Conservation (phyloP, 140 eudicot species). For the Ambrosia hybrid region DNA sequence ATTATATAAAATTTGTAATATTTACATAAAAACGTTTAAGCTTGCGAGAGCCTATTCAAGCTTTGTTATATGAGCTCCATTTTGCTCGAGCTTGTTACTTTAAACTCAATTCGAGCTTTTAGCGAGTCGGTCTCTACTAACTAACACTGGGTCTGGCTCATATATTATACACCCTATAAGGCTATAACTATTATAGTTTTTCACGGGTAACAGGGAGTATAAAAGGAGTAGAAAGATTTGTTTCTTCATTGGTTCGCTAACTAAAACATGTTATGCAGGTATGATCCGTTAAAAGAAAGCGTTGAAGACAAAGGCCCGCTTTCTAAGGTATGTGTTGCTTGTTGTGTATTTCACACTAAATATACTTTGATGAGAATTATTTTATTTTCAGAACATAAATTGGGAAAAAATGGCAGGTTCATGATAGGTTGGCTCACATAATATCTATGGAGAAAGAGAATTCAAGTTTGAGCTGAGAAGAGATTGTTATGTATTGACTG, state of each 20-base stretch:
- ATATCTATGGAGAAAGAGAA: slow-evolving; percentile 87
- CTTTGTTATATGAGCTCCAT: too few relatives aligned
- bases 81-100: too few relatives aligned
- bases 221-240: too few relatives aligned
- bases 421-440: slow-evolving; percentile 73
- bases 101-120: too few relatives aligned
- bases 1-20: too few relatives aligned
- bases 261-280: slow-evolving; percentile 51
- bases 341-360: background rate
- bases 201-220: too few relatives aligned
- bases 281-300: slow-evolving; percentile 45
- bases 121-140: too few relatives aligned
- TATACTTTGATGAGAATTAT: background rate
- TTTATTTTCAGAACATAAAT: background rate
- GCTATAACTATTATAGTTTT: too few relatives aligned
- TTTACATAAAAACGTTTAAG: too few relatives aligned
- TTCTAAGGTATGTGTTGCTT: slow-evolving; percentile 49
- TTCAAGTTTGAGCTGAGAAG: slow-evolving; percentile 50
- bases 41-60: too few relatives aligned
- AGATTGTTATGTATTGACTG: slow-evolving; percentile 14
- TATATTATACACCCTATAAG: too few relatives aligned
- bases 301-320: slow-evolving; percentile 44
- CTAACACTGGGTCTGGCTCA: too few relatives aligned
- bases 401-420: slow-evolving; percentile 50
- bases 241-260: background rate